A percentile compares a stretch with the other conserved stretches of the same genome.
These are phyloP conservation scores for Cercospora beticola DNA, from an alignment of 2,329 filamentous ascomycete genomes.

Conservation along the genomic window DNA sequence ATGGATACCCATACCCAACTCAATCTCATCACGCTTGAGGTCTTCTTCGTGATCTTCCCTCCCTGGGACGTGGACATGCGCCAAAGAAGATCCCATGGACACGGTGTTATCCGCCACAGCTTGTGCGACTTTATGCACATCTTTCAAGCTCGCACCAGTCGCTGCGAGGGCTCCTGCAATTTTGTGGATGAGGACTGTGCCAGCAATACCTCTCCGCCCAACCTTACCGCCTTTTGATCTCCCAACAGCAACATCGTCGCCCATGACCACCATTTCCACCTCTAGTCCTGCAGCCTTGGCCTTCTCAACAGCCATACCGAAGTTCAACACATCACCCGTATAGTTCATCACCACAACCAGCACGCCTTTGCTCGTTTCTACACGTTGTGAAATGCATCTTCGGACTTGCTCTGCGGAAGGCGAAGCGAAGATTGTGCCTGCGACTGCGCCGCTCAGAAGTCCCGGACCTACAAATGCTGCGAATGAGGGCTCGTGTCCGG, in stretches of 20 bases:
- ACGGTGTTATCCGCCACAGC: slow-evolving; percentile 73
- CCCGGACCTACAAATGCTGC: slow-evolving; percentile 80
- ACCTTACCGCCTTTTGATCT: slow-evolving; percentile 83
- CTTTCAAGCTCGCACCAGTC: slow-evolving; percentile 59
- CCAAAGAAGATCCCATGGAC: slow-evolving; percentile 79
- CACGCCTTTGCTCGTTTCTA: slow-evolving; percentile 71
- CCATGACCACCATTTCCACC: slow-evolving; percentile 88
- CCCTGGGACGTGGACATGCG: slow-evolving; percentile 92
- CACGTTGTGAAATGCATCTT: slow-evolving; percentile 68
- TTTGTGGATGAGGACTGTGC: slow-evolving; percentile 89
- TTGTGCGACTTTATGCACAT: slow-evolving; percentile 71
- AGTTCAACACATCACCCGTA: slow-evolving; percentile 70
- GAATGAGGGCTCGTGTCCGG: slow-evolving; percentile 87
- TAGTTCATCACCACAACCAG: slow-evolving; percentile 89
- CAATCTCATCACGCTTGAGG: slow-evolving; percentile 60
- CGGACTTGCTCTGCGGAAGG: slow-evolving; percentile 81
- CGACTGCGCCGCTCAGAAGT: slow-evolving; percentile 76
- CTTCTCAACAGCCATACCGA: slow-evolving; percentile 91
- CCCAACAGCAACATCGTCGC: slow-evolving; percentile 89
- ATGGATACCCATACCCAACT: slow-evolving; percentile 74
- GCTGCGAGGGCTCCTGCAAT: slow-evolving; percentile 81
- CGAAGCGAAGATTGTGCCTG: slow-evolving; percentile 83
- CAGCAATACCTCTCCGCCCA: slow-evolving; percentile 84
- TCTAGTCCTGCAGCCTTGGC: slow-evolving; percentile 74
- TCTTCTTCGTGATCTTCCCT: slow-evolving; percentile 58